Percentiles rank a stretch among this genome's conserved stretches.
Conservation (phyloP, 768 basidiomycete genomes). For the Tubosaeta sp. region DNA sequence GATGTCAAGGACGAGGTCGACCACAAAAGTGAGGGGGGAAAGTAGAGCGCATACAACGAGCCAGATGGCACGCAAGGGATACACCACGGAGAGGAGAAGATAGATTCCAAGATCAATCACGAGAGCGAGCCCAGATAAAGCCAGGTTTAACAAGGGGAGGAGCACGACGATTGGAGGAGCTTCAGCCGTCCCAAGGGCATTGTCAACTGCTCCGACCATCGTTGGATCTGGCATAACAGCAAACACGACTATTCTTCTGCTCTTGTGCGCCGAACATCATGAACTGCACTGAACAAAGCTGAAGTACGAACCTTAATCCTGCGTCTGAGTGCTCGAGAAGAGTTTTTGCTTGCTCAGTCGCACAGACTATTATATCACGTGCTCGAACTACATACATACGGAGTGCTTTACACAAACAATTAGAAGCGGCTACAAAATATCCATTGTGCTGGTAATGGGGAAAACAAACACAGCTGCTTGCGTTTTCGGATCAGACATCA, state of each 20-base stretch:
- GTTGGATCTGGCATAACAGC: constrained; percentile 8
- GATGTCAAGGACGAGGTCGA: constrained; percentile 37
- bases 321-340: background rate
- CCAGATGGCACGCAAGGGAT: constrained; percentile 24
- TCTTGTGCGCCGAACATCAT: too few species aligned
- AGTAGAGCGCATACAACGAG: constrained; percentile 37
- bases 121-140: constrained; percentile 7
- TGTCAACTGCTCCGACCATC: background rate
- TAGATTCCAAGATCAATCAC: constrained; percentile 13
- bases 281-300: background rate
- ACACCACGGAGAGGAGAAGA: constrained; percentile 8
- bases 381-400: background rate
- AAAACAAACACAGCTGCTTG: background rate
- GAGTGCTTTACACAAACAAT: too few species aligned
- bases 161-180: constrained; percentile 24
- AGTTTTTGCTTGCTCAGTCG: background rate
- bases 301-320: constrained; percentile 1
- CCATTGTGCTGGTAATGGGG: too few species aligned
- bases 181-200: background rate
- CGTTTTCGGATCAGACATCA: background rate
- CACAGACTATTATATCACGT: background rate
- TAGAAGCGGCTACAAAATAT: too few species aligned
- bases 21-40: constrained; percentile 43
- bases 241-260: background rate
- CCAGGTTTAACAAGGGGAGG: constrained; percentile 16